A percentile compares a stretch with the other conserved stretches of the same genome.
Evolutionary conservation across 2,329 filamentous ascomycete genomes (phyloP).

Genomic region (Didymella glomerata): DNA sequence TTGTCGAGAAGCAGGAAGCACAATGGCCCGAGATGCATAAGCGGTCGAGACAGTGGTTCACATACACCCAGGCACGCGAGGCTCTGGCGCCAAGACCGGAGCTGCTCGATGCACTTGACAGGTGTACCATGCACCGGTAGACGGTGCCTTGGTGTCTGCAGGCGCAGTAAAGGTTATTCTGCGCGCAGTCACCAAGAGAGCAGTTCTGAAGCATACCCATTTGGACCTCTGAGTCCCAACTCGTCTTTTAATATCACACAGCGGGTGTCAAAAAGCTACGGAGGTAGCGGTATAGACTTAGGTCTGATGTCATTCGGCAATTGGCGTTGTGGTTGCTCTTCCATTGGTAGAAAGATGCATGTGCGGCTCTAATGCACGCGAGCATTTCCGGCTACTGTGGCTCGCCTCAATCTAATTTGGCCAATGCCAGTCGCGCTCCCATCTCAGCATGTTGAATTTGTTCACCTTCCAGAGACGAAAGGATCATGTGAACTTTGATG

Average conservation of each 20-base stretch:
- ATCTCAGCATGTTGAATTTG: neutral
- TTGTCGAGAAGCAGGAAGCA: conserved; percentile 82
- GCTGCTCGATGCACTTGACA: conserved; percentile 83
- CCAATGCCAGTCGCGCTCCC: conserved; percentile 25
- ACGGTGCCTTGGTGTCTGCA: conserved; percentile 20
- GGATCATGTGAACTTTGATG: neutral
- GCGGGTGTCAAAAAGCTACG: conserved; percentile 43
- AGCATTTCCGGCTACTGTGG: conserved; percentile 31
- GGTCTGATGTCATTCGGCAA: conserved; percentile 28
- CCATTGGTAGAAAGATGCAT: conserved; percentile 46
- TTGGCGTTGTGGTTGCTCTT: conserved; percentile 47
- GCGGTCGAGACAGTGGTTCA: conserved; percentile 88
- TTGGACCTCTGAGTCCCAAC: conserved; percentile 21
- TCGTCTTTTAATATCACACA: conserved; percentile 42
- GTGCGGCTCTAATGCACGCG: conserved; percentile 35
- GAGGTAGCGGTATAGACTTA: conserved; percentile 37
- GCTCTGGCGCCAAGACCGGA: conserved; percentile 82
- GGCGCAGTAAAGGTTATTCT: conserved; percentile 15
- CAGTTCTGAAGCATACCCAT: conserved; percentile 16
- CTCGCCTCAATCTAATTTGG: conserved; percentile 41
- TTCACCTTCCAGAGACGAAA: neutral
- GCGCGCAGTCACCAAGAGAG: conserved; percentile 24
- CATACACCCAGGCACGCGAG: conserved; percentile 80
- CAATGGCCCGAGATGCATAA: conserved; percentile 97
- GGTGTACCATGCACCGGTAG: conserved; percentile 68